Percentiles rank a stretch among this genome's conserved stretches.
These are phyloP conservation scores for Saccharomyces kudriavzevii DNA, from an alignment of 805 yeast species.

Conservation along the genomic window DNA sequence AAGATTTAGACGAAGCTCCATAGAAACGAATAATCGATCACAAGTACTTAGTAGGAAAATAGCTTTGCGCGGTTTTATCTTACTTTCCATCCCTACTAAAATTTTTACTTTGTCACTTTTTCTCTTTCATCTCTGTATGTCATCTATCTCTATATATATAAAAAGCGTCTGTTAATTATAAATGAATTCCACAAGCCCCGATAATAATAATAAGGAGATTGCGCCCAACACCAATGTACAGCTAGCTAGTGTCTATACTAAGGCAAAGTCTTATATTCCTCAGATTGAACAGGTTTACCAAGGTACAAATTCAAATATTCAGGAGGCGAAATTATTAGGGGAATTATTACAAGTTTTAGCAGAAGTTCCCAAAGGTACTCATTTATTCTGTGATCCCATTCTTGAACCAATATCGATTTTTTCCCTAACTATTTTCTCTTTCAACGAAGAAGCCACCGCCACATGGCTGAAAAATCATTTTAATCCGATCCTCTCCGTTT, in stretches of 20 bases:
- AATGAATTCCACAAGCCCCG: not conserved
- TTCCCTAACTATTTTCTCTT: constrained; percentile 52
- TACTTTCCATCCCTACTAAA: not conserved
- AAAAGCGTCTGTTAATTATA: not conserved
- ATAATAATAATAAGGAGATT: not conserved
- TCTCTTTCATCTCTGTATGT: not conserved
- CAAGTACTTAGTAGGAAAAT: too few relatives aligned
- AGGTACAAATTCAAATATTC: constrained; percentile 19
- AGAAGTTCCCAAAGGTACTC: constrained; percentile 28
- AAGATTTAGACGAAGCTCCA: not conserved
- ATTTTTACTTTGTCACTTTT: not conserved
- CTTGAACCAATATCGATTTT: constrained; percentile 45
- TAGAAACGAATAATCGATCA: not conserved
- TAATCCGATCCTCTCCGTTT: constrained; percentile 35
- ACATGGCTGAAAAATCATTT: constrained; percentile 37
- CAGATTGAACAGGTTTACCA: constrained; percentile 24
- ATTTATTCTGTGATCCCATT: constrained; percentile 49
- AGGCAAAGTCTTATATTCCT: constrained; percentile 16
- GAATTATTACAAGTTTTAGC: constrained; percentile 34
- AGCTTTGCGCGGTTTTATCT: not conserved
- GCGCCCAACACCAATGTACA: not conserved
- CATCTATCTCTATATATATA: not conserved
- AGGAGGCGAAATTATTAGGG: constrained; percentile 30
- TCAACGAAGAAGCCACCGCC: constrained; percentile 39
- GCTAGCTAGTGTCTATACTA: constrained; percentile 1